These are phyloP conservation scores for Dictyostelium capitatum DNA, from an alignment of 78 protist genomes.

Conservation along the genomic window DNA sequence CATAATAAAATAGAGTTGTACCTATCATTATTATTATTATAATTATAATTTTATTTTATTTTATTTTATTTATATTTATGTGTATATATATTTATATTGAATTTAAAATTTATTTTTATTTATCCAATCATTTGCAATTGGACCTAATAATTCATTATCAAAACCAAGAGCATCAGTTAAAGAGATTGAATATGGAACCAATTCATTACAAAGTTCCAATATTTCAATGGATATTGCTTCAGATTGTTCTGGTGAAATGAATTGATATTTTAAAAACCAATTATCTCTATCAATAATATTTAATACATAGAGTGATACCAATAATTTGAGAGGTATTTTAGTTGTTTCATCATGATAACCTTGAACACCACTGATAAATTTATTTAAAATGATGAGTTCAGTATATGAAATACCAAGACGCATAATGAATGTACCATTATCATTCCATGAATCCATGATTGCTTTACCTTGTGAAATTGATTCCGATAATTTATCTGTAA, in stretches of 20 bases:
- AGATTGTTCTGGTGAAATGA: conserved; percentile 54
- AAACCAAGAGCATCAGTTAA: conserved; percentile 70
- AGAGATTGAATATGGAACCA: conserved; percentile 47
- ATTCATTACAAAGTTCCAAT: conserved; percentile 34
- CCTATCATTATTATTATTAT: too few relatives aligned
- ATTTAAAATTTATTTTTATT: conserved; percentile 61
- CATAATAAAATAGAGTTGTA: too few relatives aligned
- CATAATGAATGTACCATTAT: conserved; percentile 23
- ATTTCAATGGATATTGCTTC: conserved; percentile 44
- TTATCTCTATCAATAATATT: conserved; percentile 36
- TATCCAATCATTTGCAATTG: conserved; percentile 70
- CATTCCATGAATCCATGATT: conserved; percentile 79
- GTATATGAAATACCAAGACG: conserved; percentile 38
- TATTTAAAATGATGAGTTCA: conserved; percentile 11
- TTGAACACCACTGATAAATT: conserved; percentile 23
- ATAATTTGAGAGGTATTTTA: conserved; percentile 23
- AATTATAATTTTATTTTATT: too few relatives aligned
- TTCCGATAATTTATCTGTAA: conserved; percentile 35
- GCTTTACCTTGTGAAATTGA: conserved; percentile 44
- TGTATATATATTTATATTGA: too few relatives aligned
- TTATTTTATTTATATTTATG: too few relatives aligned
- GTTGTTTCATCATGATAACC: conserved; percentile 31
- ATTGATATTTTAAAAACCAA: conserved; percentile 71
- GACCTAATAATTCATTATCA: conserved; percentile 2
- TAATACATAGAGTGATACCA: conserved; percentile 15